These are phyloP conservation scores for Colletotrichum gloeosporioides DNA, from an alignment of 2,329 filamentous ascomycete species.

Conservation along the genomic window DNA sequence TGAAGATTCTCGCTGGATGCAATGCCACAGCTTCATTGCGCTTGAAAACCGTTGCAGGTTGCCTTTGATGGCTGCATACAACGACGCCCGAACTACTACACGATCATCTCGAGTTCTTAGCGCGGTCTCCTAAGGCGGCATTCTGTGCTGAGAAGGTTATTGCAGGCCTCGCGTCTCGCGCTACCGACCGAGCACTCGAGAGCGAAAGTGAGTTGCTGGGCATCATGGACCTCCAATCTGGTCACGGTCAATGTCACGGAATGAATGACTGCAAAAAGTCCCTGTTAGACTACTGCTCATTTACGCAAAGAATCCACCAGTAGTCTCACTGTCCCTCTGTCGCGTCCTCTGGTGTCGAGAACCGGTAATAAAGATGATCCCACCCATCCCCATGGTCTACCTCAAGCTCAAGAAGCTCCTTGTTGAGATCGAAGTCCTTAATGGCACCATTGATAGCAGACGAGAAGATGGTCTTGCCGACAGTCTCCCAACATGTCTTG, in stretches of 20 bases:
- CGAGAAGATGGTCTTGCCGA: not conserved
- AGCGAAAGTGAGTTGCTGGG: fast-evolving
- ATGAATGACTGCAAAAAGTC: not conserved
- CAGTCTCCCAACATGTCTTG: not conserved
- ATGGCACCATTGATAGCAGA: not conserved
- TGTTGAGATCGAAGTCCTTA: not conserved
- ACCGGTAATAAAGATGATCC: not conserved
- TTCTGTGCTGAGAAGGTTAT: fast-evolving
- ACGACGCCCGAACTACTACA: not conserved
- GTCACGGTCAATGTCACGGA: not conserved
- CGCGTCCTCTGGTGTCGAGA: not conserved
- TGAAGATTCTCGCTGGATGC: not conserved
- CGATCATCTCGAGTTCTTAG: not conserved
- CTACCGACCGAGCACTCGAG: not conserved
- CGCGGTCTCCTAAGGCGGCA: not conserved
- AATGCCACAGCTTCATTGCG: not conserved
- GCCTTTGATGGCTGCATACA: not conserved
- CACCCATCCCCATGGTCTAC: not conserved
- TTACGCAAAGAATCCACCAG: fast-evolving
- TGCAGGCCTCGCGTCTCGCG: fast-evolving
- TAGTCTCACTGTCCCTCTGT: not conserved
- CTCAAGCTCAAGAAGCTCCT: not conserved
- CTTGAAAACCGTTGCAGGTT: not conserved
- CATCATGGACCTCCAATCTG: not conserved
- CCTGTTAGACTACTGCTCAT: not conserved